Evolutionary conservation across 805 yeast genomes (phyloP), one percentile per base, ranked within the genome.

Genomic region (Yarrowia bubula): DNA sequence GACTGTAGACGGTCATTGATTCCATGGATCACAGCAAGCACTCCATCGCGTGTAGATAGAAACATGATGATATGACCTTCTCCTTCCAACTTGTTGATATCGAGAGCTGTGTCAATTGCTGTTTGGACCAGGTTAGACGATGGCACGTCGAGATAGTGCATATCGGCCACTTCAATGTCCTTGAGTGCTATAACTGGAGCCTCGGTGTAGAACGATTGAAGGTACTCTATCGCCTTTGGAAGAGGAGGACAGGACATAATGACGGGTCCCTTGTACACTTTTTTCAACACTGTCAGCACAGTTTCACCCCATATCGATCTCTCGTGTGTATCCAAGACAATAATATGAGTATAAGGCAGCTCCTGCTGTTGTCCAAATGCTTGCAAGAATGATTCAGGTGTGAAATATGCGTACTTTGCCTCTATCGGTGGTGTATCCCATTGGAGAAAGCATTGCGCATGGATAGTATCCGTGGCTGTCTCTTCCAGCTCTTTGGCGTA

Each of bases 281-380:
- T 39, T 10, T 15, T 55, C 8, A 55, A 2, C 11, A 55, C 42
- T 2, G 47, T 15, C 14, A 55, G 31, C 3, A 28, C 38, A 1
- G 61, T 55, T 41, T 55, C 61, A 4, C 47, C 61, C 61, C 61
- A 55, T 14, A n/a, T 11, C 13, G 47, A 15, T 13, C 61, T n/a
- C 17, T 55, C 61, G 15, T 55, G 61, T 6, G 61, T 55, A 10
- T 55, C 61, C 17, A 55, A 2, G 8, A 41, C 46, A 5, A 55
- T 7, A 9, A 55, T 15, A 6, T 55, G 47, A 4, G 47, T 31
- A n/a, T 41, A 55, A 9, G 41, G 41, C 15, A 55, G 17, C 38
- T 41, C 61, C 38, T 55, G 61, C n/a, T 55, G 46, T 8, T 41
- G 61, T 11, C 61, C 42, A n/a, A 55, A 55, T 11, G 47, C 37